Base-by-base conservation (phyloP, 148 eudicot genomes). In the Nyssa sinensis region DNA sequence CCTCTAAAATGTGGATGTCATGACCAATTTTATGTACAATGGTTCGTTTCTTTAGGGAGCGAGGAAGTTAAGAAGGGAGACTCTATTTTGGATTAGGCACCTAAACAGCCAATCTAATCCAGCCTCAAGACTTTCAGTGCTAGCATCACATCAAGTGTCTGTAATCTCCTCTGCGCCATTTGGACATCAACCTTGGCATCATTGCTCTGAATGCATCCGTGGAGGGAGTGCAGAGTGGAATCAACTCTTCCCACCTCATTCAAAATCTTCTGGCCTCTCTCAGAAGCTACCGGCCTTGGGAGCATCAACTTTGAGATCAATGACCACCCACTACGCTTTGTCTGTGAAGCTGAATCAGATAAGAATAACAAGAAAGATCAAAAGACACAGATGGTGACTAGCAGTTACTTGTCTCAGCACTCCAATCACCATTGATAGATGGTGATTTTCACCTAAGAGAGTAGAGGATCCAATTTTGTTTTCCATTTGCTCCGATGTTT, bases 41-140 rank as follows among this genome's bases (percentile, higher is more conserved):
- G 60, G 24, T 39, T 49, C 32, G 27, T 41, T 69, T 79, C 27
- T n/a, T 69, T 66, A 81, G 5, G 33, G 55, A 33, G 80, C 74
- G 47, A 85, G 41, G 57, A 83, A 66, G 59, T 85, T 82, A 28
- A 85, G 86, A 80, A 82, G 82, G 16, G 70, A 60, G 19, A 82
- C 86, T 63, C 86, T 78, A 65, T 32, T 49, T 30, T 32, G 47
- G 53, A 85, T 27, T 59, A 85, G 39, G 39, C 59, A 27, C 82
- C 86, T 78, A 64, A 35, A 82, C 73, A 85, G 24, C 49, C 49
- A 33, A 11, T 78, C 72, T 23, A 82, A 32, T 53, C 82, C 84
- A 23, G 17, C 57, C 74, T 85, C 88, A 34, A 80, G 39, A 10
- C 80, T 82, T 62, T 69, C 81, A 1, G 75, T 25, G 23, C 73